Base-by-base conservation (phyloP, 352 stramenopile species). In the Poterioochromonas sp. region DNA sequence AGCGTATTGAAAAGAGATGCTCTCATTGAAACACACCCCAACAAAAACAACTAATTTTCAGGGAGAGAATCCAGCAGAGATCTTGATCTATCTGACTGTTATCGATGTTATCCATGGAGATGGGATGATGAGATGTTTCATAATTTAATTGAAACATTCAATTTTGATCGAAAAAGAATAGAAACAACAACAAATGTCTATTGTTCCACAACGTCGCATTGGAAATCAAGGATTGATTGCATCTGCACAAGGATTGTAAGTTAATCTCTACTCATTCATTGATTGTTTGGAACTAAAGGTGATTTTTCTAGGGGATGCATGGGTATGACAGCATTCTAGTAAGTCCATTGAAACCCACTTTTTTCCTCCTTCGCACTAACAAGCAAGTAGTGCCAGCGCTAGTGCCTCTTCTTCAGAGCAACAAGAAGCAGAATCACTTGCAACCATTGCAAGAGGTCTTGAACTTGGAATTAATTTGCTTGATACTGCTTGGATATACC, bases 401-500 rank as follows among this genome's bases (percentile, higher is more conserved):
- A 29, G 63, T 12, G 63, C 2, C 29, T 73, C 40, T 73, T 8
- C 47, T 29, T 12, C 11, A 3, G 63, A 15, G 3, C 11, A 8
- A 5, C 29, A 40, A n/a, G 63, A 73, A 44, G 20, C 8, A 20
- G 63, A 73, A 29, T 73, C 63, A 26, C n/a, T 73, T 5, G 11
- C 11, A 8, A 73, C 63, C 2, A 73, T 73, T 20, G 63, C 35
- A 8, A 73, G n/a, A 29, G 63, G 8, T 5, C 63, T 73, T 5
- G 63, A 90, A 80, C 51, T 85, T 0, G 86, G 85, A 49, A 77
- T 90, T 76, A 90, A 89, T 81, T 87, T 90, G 47, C 85, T 89
- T 60, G 86, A 90, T 76, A 90, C 87, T 51, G 86, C 86, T 11
- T 86, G 88, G 78, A 79, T 84, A 41, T 90, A 90, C 32, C 79